Base-by-base conservation (phyloP, 805 yeast genomes). In the Tetrapisispora iriomotensis region DNA sequence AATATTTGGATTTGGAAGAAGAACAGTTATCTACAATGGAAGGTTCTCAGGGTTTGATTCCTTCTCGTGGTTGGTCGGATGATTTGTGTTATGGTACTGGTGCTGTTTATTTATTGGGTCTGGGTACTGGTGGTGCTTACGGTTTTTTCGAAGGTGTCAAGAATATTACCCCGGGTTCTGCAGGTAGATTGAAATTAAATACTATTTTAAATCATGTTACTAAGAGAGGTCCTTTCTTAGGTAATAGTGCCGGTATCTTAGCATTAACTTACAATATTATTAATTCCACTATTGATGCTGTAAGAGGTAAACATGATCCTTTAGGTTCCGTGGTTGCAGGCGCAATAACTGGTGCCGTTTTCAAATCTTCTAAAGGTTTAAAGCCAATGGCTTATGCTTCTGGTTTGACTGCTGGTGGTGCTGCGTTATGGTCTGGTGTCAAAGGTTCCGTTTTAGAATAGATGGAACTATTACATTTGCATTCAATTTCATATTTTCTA, bases 81-180 rank as follows among this genome's bases (percentile, higher is more conserved):
- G 97, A 92, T 66, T 72, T 92, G 48, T 87, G 96, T 73, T 92
- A 92, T 64, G 98, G 98, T 51, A 82, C 97, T 9, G 98, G 98
- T 64, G 79, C 95, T 6, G 86, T 87, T 38, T 92, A 92, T 60
- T 71, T 92, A 49, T 51, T 82, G 24, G 94, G 95, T 31, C 71
- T 92, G 48, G 94, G 94, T 26, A 44, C 77, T 32, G 98, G 98
- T 64, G 98, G 98, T 44, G 65, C 79, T 12, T 81, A 77, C 54
- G 98, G 98, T 44, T 66, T 88, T 45, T 74, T 77, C 44, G 96
- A 90, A 63, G 97, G 98, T 45, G 54, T 92, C 40, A 72, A 72
- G 45, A 77, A 77, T 59, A 70, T 92, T 40, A 92, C 94, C 30
- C 73, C 79, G 32, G 71, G 75, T 44, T 77, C 88, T 24, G 77